These are phyloP conservation scores for Spergularia azorica DNA, from an alignment of 179 eudicot species.

Conservation along the genomic window DNA sequence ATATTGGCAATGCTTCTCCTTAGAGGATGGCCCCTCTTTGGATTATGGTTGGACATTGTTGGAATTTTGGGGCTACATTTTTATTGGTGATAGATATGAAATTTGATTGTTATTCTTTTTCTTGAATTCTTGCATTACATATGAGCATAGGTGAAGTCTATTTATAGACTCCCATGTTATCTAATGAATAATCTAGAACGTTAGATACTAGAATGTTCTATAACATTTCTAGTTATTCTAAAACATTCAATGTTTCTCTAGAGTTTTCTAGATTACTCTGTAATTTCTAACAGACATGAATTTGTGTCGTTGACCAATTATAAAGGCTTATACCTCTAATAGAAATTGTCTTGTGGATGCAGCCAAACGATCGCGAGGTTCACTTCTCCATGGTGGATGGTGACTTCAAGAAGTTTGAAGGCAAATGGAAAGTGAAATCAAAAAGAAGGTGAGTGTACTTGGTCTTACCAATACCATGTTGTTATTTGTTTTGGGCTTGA, in stretches of 20 bases:
- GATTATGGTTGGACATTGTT: background rate
- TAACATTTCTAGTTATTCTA: no score
- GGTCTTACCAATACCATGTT: background rate
- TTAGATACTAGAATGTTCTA: no score
- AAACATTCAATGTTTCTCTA: no score
- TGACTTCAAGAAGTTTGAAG: conserved; percentile 99
- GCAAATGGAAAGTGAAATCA: conserved; percentile 83
- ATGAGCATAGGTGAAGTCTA: no score
- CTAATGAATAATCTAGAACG: no score
- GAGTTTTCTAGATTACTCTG: no score
- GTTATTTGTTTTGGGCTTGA: background rate
- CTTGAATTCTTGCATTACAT: no score
- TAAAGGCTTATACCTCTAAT: background rate
- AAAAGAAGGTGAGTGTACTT: conserved; percentile 50
- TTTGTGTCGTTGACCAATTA: background rate
- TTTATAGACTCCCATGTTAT: no score
- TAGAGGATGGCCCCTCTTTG: background rate
- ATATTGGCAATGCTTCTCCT: background rate
- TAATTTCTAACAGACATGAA: background rate
- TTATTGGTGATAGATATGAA: no score
- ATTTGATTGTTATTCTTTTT: no score
- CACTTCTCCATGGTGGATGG: conserved; percentile 96
- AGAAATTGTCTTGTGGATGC: conserved; percentile 19
- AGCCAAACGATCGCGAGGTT: conserved; percentile 81
- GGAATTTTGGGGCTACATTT: no score